Base-by-base conservation (phyloP, 768 basidiomycete genomes). In the Chalciporus sphaerocephalus region DNA sequence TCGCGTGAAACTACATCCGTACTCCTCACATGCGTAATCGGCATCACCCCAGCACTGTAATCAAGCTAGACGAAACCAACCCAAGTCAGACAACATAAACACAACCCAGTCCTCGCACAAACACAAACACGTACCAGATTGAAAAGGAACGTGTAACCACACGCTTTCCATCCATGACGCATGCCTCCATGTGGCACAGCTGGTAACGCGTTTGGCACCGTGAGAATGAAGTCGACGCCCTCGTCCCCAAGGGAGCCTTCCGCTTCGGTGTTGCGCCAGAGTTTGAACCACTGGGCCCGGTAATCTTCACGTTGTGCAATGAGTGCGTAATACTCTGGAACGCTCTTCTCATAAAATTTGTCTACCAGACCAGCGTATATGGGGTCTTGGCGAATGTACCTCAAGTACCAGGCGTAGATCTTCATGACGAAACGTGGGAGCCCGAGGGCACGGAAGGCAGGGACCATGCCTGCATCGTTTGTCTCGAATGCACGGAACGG, bases 61-160 rank as follows among this genome's bases (percentile, higher is more conserved):
- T 78, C 77, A 22, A 74, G 65, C 71, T 74, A 30, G 7, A 7
- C 15, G 18, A 17, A 28, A 8, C 9, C 33, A 32, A 8, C 12
- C 11, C 27, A 21, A n/a, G 17, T n/a, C 11, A 21, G 6, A 28
- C 21, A 32, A 23, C 23, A n/a, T 5, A 18, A n/a, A 20, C 27
- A 21, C 12, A 11, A 32, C 23, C 35, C 35, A n/a, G 20, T n/a
- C n/a, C n/a, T n/a, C n/a, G n/a, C n/a, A n/a, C n/a, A n/a, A n/a
- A n/a, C 18, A 24, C 1, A 27, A 3, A 28, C 10, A 58, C 75
- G 43, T 36, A 83, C 84, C 55, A 87, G 52, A 48, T 82, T 87
- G 66, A 83, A 88, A 24, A 87, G 54, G 55, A 80, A 78, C 0
- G 83, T 80, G 57, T 83, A 85, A 6, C 76, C 77, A 7, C 78